Conservation (phyloP, 441 rosid species). For the Raphanus hybrid region DNA sequence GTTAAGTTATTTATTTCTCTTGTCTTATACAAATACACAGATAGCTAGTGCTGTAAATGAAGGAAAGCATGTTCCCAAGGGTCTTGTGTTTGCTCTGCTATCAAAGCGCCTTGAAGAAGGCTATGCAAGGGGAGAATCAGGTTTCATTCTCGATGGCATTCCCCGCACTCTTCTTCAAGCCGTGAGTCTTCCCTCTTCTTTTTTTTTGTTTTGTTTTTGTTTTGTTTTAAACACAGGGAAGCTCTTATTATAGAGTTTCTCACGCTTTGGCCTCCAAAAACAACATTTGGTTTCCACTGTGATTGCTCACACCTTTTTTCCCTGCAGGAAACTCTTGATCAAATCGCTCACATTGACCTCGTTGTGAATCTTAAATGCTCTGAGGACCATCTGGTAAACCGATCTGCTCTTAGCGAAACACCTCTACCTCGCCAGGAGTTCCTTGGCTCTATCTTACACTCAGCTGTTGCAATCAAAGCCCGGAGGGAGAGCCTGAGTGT, state of each 20-base stretch:
- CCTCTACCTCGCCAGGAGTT: conserved; percentile 45
- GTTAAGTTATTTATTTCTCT: not conserved
- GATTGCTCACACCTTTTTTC: conserved; percentile 1
- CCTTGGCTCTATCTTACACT: conserved; percentile 40
- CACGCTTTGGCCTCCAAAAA: not conserved
- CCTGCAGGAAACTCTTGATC: conserved; percentile 81
- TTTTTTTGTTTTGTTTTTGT: not conserved
- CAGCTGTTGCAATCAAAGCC: conserved; percentile 46
- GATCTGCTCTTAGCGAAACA: conserved; percentile 32
- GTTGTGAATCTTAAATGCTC: conserved; percentile 76
- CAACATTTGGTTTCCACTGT: not conserved
- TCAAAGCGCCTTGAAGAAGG: conserved; percentile 93
- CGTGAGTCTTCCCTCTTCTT: conserved; percentile 47
- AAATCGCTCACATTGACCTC: conserved; percentile 75
- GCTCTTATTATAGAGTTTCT: not conserved
- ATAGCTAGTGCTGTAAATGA: conserved; percentile 77
- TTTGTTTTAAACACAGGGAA: too few species aligned
- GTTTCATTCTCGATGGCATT: conserved; percentile 90
- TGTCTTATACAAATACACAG: conserved; percentile 31
- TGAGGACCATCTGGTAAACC: conserved; percentile 48
- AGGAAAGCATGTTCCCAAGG: conserved; percentile 80
- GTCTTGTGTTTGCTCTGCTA: conserved; percentile 71
- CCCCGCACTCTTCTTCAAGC: conserved; percentile 83
- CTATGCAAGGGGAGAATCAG: conserved; percentile 72
- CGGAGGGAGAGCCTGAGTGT: conserved; percentile 50